A percentile compares a stretch with the other conserved stretches of the same genome.
phyloP scores from a whole-genome alignment of 2,329 filamentous ascomycete genomes.

The Chaetomium strumarium region DNA sequence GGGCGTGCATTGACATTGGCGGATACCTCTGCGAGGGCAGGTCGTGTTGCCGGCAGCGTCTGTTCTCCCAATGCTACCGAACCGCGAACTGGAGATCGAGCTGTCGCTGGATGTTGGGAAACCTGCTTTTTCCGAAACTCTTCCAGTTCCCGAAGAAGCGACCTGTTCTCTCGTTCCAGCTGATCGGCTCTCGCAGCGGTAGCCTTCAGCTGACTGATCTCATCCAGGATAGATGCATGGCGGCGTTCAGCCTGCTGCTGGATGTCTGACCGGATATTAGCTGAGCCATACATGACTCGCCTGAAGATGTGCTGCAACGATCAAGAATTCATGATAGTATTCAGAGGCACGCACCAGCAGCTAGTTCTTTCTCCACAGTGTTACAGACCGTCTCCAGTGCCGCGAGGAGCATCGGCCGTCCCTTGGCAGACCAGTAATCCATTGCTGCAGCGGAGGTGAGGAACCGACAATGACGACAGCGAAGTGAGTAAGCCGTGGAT shows the following conservation, averaged over 20 bases:
- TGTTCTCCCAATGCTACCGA: background rate
- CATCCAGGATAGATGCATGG: conserved; percentile 27
- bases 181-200: conserved; percentile 30
- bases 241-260: conserved; percentile 19
- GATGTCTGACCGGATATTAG: conserved; percentile 22
- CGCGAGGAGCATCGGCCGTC: conserved; percentile 17
- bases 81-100: background rate
- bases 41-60: background rate
- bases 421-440: conserved; percentile 21
- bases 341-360: conserved; percentile 14
- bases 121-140: conserved; percentile 22
- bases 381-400: conserved; percentile 22
- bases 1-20: conserved; percentile 8
- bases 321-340: background rate
- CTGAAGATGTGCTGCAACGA: background rate
- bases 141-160: conserved; percentile 35
- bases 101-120: background rate
- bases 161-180: conserved; percentile 39
- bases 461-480: background rate
- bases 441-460: background rate
- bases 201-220: conserved; percentile 32
- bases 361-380: conserved; percentile 16
- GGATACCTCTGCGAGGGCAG: conserved; percentile 17
- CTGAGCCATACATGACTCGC: background rate
- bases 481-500: too few relatives aligned